These are phyloP conservation scores for Pezicula carpinea DNA, from an alignment of 2,329 filamentous ascomycete species.

Conservation along the genomic window DNA sequence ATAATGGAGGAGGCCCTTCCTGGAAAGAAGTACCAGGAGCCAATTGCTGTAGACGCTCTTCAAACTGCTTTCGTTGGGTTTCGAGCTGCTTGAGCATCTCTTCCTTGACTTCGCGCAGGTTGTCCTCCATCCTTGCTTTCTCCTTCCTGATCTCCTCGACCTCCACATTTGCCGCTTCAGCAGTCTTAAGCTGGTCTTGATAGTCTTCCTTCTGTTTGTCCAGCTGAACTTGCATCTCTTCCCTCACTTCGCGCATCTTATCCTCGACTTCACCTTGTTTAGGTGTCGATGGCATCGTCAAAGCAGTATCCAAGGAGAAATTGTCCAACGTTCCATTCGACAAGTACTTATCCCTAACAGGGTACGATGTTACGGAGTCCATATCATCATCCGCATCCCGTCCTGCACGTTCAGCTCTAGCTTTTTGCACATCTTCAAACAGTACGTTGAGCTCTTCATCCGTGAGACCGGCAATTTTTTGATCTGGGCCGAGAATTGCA, in stretches of 20 bases:
- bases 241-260: slow-evolving; percentile 65
- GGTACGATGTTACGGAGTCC: slow-evolving; percentile 84
- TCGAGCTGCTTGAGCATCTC: slow-evolving; percentile 86
- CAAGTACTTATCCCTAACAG: slow-evolving; percentile 88
- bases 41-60: slow-evolving; percentile 76
- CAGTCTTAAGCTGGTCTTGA: slow-evolving; percentile 69
- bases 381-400: slow-evolving; percentile 84
- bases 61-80: slow-evolving; percentile 77
- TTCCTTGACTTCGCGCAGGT: slow-evolving; percentile 70
- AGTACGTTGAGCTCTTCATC: slow-evolving; percentile 92
- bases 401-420: slow-evolving; percentile 69
- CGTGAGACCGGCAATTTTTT: slow-evolving; percentile 82
- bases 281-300: slow-evolving; percentile 93
- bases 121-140: slow-evolving; percentile 81
- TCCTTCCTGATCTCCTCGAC: slow-evolving; percentile 80
- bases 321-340: slow-evolving; percentile 94
- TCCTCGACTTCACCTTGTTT: slow-evolving; percentile 73
- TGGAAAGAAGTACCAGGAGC: slow-evolving; percentile 57
- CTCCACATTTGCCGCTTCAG: slow-evolving; percentile 71
- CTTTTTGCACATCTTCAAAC: slow-evolving; percentile 89
- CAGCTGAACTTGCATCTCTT: slow-evolving; percentile 79
- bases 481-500: slow-evolving; percentile 83
- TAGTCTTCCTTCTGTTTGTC: slow-evolving; percentile 83
- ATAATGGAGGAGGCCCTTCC: slow-evolving; percentile 42
- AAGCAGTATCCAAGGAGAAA: slow-evolving; percentile 86